Base-by-base conservation (phyloP, 169 alveolate species). In the Plasmodium malariae region DNA sequence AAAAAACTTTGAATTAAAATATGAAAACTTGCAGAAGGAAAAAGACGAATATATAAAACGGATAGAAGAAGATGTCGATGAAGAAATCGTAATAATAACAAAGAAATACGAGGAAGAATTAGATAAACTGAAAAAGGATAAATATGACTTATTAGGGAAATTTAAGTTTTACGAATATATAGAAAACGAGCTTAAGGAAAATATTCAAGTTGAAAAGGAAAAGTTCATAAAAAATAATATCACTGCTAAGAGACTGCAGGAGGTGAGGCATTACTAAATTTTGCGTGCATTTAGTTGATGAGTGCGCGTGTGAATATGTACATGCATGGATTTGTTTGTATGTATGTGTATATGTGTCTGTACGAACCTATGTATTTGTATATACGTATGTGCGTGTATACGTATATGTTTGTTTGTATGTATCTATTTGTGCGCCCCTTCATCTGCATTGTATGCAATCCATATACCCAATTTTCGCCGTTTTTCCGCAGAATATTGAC, bases 61-160 rank as follows among this genome's bases (percentile, higher is more conserved):
- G 26, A 54, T 83, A 24, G 91, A 83, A 59, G 86, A 83, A n/a
- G 91, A 83, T 34, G 91, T 83, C n/a, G 91, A 83, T 68, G 91
- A 83, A 59, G 91, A 83, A 70, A 83, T 83, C 12, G 28, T 83
- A n/a, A 34, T 83, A 40, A 54, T 83, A 83, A 67, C 91, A n/a
- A 36, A 83, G 43, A 83, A 60, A 43, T 83, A 83, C 37, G 86
- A 83, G 59, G 43, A 83, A 34, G 65, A 83, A 57, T 67, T 83
- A 17, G 63, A 57, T 0, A 24, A 68, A 40, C 57, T 83, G 12
- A 83, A 69, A 59, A 26, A 83, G 26, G 91, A 83, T 45, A 83
- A 83, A 36, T 68, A 51, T 19, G 73, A 83, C 32, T 54, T 67
- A 24, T 4, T 83, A 26, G 91, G 91, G 0, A 65, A 83, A 32